Conservation (phyloP, 352 stramenopile genomes). For the Stramenopiles sp. region DNA sequence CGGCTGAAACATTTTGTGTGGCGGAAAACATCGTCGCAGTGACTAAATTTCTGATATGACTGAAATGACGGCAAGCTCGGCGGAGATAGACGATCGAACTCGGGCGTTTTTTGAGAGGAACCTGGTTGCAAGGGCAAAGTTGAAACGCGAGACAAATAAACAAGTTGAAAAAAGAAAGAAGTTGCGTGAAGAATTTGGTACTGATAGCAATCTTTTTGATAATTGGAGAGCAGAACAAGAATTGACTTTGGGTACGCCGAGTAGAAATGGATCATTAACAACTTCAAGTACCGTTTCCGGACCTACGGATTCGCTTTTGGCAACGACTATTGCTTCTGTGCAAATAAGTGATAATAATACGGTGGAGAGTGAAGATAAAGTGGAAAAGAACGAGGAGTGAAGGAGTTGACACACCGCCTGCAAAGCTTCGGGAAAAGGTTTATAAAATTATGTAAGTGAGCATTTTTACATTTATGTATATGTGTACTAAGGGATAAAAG, state of each 20-base stretch:
- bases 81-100: background rate
- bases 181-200: conserved; percentile 3
- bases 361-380: background rate
- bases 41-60: background rate
- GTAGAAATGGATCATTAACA: background rate
- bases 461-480: no score
- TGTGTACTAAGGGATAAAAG: no score
- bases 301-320: background rate
- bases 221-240: background rate
- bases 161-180: background rate
- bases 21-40: background rate
- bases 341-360: background rate
- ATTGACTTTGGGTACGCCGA: background rate
- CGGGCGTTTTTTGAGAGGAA: conserved; percentile 7
- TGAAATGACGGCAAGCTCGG: background rate
- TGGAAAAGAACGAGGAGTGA: background rate
- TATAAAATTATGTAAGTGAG: no score
- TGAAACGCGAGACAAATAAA: background rate
- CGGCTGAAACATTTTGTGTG: no score
- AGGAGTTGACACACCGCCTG: background rate
- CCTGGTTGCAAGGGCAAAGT: background rate
- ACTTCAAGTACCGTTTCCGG: background rate
- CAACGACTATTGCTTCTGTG: background rate
- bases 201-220: background rate
- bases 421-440: background rate